Evolutionary conservation across 2,329 filamentous ascomycete species (phyloP), one percentile per base, ranked within the genome.

Genomic region (Talaromyces funiculosus): DNA sequence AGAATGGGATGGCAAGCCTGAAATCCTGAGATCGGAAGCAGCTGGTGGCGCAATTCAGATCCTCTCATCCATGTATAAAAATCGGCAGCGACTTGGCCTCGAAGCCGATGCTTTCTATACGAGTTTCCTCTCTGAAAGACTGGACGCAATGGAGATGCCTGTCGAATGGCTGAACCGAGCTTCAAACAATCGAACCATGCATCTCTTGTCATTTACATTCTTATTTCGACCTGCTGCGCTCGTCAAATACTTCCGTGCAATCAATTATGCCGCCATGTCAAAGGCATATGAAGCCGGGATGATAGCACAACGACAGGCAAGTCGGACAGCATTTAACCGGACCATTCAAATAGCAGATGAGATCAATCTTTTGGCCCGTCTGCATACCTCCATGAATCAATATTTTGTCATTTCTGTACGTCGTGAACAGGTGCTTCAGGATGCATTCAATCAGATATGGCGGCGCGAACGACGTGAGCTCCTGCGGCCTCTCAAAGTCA

Each of bases 391-490:
- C 0, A 86, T 87, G 54, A 84, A 86, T 1, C 88, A 84, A 57
- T 93, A 89, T 64, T 76, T 93, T 53, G 80, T 93, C 55, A 77
- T 93, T 54, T 80, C 88, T 61, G 82, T 93, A 63, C 77, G 89
- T 61, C 79, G 90, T 65, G 76, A 88, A 43, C 79, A 87, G 68
- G 80, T 92, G 22, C 77, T 95, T 22, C 73, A 83, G 60, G 86
- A 96, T 78, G 83, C 89, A 0, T 88, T 97, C 63, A 87, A 97
- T 72, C 91, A 97, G 70, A 80, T 99, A 2, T 97, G 93, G 90
- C 86, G 90, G 58, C 84, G 92, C 37, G 88, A 97, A 73, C 85
- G 86, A 68, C 83, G 89, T 37, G 91, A 97, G 75, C 78, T 97
- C 3, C 79, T 93, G 68, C 85, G 91, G 26, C 94, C 94, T 0